Evolutionary conservation across 2,329 filamentous ascomycete species (phyloP).

Genomic region (Fusarium verrucosum): DNA sequence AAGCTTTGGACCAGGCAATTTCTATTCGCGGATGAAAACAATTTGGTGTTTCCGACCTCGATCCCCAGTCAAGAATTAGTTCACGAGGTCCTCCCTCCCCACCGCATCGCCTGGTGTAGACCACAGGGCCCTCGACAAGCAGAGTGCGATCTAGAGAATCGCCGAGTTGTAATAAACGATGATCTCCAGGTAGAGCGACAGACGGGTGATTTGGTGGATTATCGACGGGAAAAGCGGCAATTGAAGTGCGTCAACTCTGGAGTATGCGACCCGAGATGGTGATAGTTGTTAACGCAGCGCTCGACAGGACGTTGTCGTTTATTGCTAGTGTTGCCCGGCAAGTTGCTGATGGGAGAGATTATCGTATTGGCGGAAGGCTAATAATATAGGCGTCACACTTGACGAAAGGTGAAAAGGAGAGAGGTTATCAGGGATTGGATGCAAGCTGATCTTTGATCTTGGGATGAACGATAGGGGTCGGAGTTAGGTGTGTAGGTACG

Average conservation of each 20-base stretch:
- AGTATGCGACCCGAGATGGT: conserved; percentile 4
- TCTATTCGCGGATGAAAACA: conserved; percentile 10
- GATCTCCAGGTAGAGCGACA: neutral
- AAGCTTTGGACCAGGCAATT: conserved; percentile 9
- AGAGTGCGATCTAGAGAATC: conserved; percentile 33
- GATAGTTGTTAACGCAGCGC: neutral
- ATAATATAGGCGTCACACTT: neutral
- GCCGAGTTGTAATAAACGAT: conserved; percentile 4
- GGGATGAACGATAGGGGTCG: conserved; percentile 19
- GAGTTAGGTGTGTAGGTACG: conserved; percentile 8
- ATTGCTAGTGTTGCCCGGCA: neutral
- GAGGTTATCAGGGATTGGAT: neutral
- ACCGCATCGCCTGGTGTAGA: conserved; percentile 56
- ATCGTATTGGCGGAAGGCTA: neutral
- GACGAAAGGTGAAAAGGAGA: neutral
- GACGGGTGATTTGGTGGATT: neutral
- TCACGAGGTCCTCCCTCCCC: conserved; percentile 54
- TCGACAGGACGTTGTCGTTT: neutral
- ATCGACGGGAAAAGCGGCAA: neutral
- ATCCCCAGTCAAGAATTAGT: conserved; percentile 47
- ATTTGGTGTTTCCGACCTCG: conserved; percentile 45
- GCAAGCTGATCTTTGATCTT: neutral
- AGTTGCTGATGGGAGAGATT: conserved; percentile 6
- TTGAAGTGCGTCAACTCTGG: neutral
- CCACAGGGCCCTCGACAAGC: conserved; percentile 34